phyloP scores from a whole-genome alignment of 108 stramenopile genomes.

The Epithemia pelagica region DNA sequence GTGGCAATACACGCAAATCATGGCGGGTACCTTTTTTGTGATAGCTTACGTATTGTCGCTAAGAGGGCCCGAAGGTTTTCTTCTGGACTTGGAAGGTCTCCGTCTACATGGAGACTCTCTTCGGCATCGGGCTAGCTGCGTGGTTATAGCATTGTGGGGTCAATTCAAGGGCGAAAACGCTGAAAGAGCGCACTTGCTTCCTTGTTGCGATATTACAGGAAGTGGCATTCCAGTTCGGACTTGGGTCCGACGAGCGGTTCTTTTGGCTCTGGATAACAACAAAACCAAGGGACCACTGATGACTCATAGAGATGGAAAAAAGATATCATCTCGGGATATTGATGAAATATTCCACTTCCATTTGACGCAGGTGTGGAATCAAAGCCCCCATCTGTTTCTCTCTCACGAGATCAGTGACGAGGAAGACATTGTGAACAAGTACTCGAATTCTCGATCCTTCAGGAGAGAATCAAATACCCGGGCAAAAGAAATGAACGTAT shows the following conservation, averaged over 20 bases:
- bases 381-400: background rate
- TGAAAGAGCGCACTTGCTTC: background rate
- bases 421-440: background rate
- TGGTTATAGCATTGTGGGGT: background rate
- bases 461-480: background rate
- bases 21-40: background rate
- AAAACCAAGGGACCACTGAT: background rate
- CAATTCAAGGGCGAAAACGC: background rate
- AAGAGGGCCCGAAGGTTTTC: background rate
- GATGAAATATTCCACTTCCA: background rate
- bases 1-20: background rate
- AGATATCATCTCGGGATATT: background rate
- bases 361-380: background rate
- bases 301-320: background rate
- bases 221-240: background rate
- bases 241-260: background rate
- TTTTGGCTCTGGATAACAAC: background rate
- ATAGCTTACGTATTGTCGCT: background rate
- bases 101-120: background rate
- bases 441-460: background rate
- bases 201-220: background rate
- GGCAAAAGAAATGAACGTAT: background rate
- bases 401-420: background rate
- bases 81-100: background rate
- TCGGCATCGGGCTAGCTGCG: background rate